Percentiles rank a stretch among this genome's conserved stretches.
Conservation (phyloP, 2,329 filamentous ascomycete genomes). For the Aspergillus sp. region DNA sequence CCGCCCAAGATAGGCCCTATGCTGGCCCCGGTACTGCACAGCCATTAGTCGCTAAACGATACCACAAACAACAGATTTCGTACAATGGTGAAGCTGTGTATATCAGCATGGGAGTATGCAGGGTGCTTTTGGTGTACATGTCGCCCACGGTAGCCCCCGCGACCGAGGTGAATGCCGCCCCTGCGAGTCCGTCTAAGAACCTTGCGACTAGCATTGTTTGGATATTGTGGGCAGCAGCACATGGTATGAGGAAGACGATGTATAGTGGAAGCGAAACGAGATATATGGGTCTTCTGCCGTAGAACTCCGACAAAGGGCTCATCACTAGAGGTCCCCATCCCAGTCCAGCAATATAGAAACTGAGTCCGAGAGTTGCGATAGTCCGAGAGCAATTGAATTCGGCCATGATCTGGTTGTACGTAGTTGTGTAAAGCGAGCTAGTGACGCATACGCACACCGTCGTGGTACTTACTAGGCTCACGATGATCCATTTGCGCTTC, state of each 20-base stretch:
- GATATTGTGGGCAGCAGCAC: constrained; percentile 73
- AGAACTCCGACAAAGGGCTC: constrained; percentile 57
- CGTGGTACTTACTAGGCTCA: not conserved
- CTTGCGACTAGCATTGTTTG: constrained; percentile 72
- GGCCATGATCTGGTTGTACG: constrained; percentile 71
- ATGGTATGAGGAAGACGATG: constrained; percentile 65
- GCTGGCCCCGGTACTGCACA: constrained; percentile 8
- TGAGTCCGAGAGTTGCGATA: constrained; percentile 4
- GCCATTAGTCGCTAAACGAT: not conserved
- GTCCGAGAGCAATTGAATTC: constrained; percentile 77
- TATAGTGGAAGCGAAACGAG: constrained; percentile 71
- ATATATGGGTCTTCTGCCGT: constrained; percentile 77
- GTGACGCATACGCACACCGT: constrained; percentile 4
- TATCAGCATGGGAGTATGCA: constrained; percentile 20
- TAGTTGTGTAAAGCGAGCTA: constrained; percentile 75
- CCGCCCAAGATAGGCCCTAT: constrained; percentile 17
- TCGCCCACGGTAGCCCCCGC: constrained; percentile 58
- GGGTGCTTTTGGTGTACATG: constrained; percentile 14
- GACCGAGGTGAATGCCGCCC: constrained; percentile 60
- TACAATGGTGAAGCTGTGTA: constrained; percentile 18
- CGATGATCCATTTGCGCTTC: constrained; percentile 1
- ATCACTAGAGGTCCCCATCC: constrained; percentile 19
- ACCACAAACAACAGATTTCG: not conserved
- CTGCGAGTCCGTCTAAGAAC: constrained; percentile 60
- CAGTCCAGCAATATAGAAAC: constrained; percentile 51